phyloP scores from a whole-genome alignment of 1,139 yeast genomes.

The Nakaseomyces bracarensis region DNA sequence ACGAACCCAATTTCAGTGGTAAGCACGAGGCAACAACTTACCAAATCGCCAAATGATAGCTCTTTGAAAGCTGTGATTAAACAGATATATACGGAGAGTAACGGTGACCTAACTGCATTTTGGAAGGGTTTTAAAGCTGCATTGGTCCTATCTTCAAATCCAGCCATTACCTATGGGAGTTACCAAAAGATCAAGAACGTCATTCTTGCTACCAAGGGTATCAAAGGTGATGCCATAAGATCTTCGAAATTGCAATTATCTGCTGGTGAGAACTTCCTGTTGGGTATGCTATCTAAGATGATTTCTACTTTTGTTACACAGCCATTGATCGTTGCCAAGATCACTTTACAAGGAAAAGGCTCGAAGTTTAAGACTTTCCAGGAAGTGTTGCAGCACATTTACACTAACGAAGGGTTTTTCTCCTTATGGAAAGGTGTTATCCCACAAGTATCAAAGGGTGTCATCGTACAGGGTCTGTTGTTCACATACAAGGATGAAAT shows the following conservation, averaged over 20 bases:
- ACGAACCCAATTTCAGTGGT: constrained; percentile 79
- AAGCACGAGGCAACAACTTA: constrained; percentile 78
- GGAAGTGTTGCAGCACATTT: constrained; percentile 44
- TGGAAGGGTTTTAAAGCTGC: constrained; percentile 86
- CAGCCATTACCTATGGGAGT: constrained; percentile 81
- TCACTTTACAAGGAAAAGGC: constrained; percentile 57
- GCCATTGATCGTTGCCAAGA: constrained; percentile 79
- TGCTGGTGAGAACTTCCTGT: constrained; percentile 59
- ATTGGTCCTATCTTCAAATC: constrained; percentile 69
- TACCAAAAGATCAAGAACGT: constrained; percentile 60
- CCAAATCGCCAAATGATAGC: constrained; percentile 29
- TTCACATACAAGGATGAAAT: constrained; percentile 76
- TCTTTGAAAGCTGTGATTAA: constrained; percentile 41
- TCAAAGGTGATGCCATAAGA: not conserved
- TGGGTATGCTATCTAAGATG: constrained; percentile 75
- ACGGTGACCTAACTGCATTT: constrained; percentile 48
- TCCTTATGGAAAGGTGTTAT: constrained; percentile 72
- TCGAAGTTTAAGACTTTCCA: constrained; percentile 42
- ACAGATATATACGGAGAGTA: constrained; percentile 58
- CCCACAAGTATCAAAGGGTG: constrained; percentile 77
- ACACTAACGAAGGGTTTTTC: constrained; percentile 42
- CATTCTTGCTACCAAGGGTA: constrained; percentile 33
- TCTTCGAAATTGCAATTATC: constrained; percentile 32
- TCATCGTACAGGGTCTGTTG: constrained; percentile 75
- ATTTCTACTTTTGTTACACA: constrained; percentile 76